A percentile compares a stretch with the other conserved stretches of the same genome.
Conservation (phyloP, 352 stramenopile genomes). For the Pythium periplocum region DNA sequence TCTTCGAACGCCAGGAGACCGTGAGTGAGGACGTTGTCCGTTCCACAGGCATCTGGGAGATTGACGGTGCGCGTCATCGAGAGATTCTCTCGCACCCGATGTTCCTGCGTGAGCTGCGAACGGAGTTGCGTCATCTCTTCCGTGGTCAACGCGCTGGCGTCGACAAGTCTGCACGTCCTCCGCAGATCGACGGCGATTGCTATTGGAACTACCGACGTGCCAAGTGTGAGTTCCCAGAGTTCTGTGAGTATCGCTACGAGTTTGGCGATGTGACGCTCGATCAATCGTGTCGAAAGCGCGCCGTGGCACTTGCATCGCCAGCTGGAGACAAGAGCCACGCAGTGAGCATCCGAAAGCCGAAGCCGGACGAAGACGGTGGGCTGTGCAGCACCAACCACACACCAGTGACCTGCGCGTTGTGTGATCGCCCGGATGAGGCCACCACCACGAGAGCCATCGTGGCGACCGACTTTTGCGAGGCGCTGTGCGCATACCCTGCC, state of each 20-base stretch:
- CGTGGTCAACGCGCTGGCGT: conserved; percentile 3
- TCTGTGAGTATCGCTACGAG: conserved; percentile 79
- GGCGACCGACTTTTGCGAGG: too few species aligned
- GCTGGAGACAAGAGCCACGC: too few species aligned
- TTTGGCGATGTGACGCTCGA: conserved; percentile 80
- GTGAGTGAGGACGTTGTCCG: too few species aligned
- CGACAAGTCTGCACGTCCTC: conserved; percentile 35
- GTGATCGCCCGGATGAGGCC: too few species aligned
- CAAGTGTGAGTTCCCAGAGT: conserved; percentile 64
- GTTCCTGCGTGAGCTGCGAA: conserved; percentile 70
- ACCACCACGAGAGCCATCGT: too few species aligned
- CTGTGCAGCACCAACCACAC: conserved; percentile 8
- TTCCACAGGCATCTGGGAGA: conserved; percentile 70
- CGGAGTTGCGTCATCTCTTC: conserved; percentile 68
- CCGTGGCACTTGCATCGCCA: too few species aligned
- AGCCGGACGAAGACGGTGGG: too few species aligned
- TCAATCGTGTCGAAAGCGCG: conserved; percentile 66
- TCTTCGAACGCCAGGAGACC: conserved; percentile 35
- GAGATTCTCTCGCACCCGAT: conserved; percentile 66
- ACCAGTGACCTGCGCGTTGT: conserved; percentile 1
- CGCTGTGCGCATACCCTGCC: conserved; percentile 3
- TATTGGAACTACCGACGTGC: conserved; percentile 82
- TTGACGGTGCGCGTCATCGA: conserved; percentile 62
- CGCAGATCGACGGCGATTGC: conserved; percentile 69
- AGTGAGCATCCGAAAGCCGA: too few species aligned